Conservation (phyloP, 1,139 yeast genomes). For the Sugiyamaella sp. region DNA sequence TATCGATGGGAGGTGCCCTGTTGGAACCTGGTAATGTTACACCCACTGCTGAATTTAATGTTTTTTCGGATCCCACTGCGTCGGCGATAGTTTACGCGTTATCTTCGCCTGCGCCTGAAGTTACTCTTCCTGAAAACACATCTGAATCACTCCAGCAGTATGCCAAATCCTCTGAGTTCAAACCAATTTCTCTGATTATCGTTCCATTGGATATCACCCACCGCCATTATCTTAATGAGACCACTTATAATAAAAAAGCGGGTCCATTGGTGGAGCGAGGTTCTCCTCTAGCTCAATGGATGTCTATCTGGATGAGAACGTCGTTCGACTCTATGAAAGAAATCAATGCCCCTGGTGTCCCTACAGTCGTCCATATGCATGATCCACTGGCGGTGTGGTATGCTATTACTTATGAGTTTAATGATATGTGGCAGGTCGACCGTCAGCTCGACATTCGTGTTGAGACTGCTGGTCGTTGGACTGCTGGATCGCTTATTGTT, state of each 20-base stretch:
- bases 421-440: slow-evolving; percentile 37
- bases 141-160: slow-evolving; percentile 18
- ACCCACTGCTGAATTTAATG: slow-evolving; percentile 49
- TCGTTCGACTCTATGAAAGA: slow-evolving; percentile 40
- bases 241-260: slow-evolving; percentile 29
- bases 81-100: slow-evolving; percentile 46
- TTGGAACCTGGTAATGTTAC: slow-evolving; percentile 46
- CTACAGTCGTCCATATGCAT: slow-evolving; percentile 39
- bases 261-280: slow-evolving; percentile 27
- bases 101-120: slow-evolving; percentile 39
- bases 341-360: slow-evolving; percentile 32
- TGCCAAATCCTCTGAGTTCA: slow-evolving; percentile 2
- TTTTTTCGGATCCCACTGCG: slow-evolving; percentile 47
- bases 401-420: slow-evolving; percentile 32
- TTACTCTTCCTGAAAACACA: slow-evolving; percentile 36
- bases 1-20: slow-evolving; percentile 48
- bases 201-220: slow-evolving; percentile 47
- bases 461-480: slow-evolving; percentile 46
- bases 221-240: slow-evolving; percentile 37
- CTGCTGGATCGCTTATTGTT: slow-evolving; percentile 43
- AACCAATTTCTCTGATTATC: slow-evolving; percentile 39
- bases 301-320: slow-evolving; percentile 41
- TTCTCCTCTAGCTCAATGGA: slow-evolving; percentile 44
- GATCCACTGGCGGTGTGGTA: slow-evolving; percentile 49
- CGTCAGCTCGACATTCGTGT: slow-evolving; percentile 43